Conservation (phyloP, 169 alveolate species). For the Condylostoma magnum region DNA sequence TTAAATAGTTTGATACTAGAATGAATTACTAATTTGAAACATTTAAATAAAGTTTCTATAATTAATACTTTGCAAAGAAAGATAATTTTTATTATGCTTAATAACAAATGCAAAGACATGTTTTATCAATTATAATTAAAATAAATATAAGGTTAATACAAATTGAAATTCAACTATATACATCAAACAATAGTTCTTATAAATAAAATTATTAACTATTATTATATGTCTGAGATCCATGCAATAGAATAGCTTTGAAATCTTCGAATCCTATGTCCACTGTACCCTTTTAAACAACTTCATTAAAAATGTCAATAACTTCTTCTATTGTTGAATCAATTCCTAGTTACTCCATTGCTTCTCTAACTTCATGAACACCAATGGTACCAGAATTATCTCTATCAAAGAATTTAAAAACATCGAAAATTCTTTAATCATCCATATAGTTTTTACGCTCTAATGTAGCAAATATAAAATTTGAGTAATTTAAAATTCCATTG, state of each 20-base stretch:
- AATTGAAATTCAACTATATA: too few relatives aligned
- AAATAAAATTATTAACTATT: too few relatives aligned
- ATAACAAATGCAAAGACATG: too few relatives aligned
- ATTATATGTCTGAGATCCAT: too few relatives aligned
- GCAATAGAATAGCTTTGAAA: neutral
- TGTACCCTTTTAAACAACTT: neutral
- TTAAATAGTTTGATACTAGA: too few relatives aligned
- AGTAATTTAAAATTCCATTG: slow-evolving; percentile 44
- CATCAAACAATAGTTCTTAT: too few relatives aligned
- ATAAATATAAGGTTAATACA: too few relatives aligned
- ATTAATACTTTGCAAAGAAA: too few relatives aligned
- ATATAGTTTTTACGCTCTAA: slow-evolving; percentile 23
- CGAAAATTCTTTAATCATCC: slow-evolving; percentile 30
- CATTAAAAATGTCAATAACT: neutral
- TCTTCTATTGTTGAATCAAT: neutral
- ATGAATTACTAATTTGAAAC: too few relatives aligned
- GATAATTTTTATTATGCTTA: too few relatives aligned
- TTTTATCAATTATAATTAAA: too few relatives aligned
- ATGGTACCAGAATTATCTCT: slow-evolving; percentile 45
- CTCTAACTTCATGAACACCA: slow-evolving; percentile 30
- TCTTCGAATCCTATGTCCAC: slow-evolving; percentile 11
- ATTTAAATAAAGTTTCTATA: too few relatives aligned
- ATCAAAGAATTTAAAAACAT: slow-evolving; percentile 50
- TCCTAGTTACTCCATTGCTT: neutral
- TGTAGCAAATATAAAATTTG: slow-evolving; percentile 46